These are phyloP conservation scores for Metahyphopichia silvanorum DNA, from an alignment of 805 yeast genomes.

Conservation along the genomic window DNA sequence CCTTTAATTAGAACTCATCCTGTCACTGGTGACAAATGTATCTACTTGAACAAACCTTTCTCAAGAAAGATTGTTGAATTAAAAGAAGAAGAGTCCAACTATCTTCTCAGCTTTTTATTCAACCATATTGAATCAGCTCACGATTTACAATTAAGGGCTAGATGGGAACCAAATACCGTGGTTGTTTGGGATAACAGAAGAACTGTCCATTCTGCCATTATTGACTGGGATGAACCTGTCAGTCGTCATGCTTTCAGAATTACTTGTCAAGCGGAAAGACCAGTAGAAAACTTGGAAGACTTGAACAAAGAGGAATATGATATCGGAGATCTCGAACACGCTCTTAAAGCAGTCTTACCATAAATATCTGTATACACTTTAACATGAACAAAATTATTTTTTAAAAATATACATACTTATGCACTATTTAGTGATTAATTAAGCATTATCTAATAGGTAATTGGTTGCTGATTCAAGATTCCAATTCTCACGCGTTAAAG, in stretches of 20 bases:
- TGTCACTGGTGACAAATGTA: conserved; percentile 20
- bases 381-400: too few relatives aligned
- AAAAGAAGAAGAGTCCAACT: conserved; percentile 24
- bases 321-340: conserved; percentile 30
- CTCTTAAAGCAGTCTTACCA: conserved; percentile 16
- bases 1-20: conserved; percentile 27
- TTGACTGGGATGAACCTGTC: conserved; percentile 30
- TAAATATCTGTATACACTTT: neutral
- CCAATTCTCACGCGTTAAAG: conserved; percentile 69
- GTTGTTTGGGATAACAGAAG: conserved; percentile 28
- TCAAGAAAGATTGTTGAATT: conserved; percentile 22
- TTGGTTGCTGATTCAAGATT: conserved; percentile 86
- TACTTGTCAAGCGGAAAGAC: conserved; percentile 27
- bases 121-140: conserved; percentile 22
- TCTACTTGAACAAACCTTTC: conserved; percentile 24
- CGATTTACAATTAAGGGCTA: conserved; percentile 27
- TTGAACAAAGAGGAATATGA: conserved; percentile 24
- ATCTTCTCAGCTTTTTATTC: conserved; percentile 21
- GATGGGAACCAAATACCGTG: conserved; percentile 28
- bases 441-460: conserved; percentile 70
- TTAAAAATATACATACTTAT: too few relatives aligned
- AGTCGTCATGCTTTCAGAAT: conserved; percentile 26
- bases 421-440: too few relatives aligned
- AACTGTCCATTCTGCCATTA: conserved; percentile 23
- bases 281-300: conserved; percentile 22